Percentiles rank a stretch among this genome's conserved stretches.
These are phyloP conservation scores for Rhododendron griersonianum DNA, from an alignment of 148 eudicot species.

Conservation along the genomic window DNA sequence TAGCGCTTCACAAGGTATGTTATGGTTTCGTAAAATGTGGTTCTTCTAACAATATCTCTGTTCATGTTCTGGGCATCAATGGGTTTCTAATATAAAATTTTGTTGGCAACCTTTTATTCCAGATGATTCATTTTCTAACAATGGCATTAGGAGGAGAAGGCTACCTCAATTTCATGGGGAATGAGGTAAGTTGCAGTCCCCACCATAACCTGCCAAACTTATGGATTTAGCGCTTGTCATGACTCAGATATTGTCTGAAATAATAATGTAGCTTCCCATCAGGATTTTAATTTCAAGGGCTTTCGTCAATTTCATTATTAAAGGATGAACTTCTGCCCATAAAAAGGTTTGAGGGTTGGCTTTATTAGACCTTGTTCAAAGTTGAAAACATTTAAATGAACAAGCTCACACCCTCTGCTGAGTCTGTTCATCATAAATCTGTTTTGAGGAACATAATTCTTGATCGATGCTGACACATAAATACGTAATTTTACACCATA, in stretches of 20 bases:
- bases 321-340: neutral
- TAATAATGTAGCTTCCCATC: neutral
- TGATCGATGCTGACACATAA: neutral
- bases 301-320: neutral
- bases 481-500: neutral
- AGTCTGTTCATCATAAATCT: neutral
- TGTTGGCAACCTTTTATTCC: neutral
- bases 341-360: neutral
- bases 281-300: slow-evolving; percentile 2
- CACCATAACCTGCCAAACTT: neutral
- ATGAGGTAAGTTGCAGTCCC: slow-evolving; percentile 57
- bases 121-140: slow-evolving; percentile 97
- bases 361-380: neutral
- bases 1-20: slow-evolving; percentile 90
- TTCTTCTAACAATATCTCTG: neutral
- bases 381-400: neutral
- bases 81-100: neutral
- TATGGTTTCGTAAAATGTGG: neutral
- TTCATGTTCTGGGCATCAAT: neutral
- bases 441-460: slow-evolving; percentile 5
- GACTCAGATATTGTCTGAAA: neutral
- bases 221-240: neutral
- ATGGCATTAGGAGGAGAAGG: slow-evolving; percentile 99
- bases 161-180: slow-evolving; percentile 97
- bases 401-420: neutral